Evolutionary conservation across 768 basidiomycete species (phyloP), one percentile per base, ranked within the genome.

Genomic region (Kwoniella newhampshirensis): DNA sequence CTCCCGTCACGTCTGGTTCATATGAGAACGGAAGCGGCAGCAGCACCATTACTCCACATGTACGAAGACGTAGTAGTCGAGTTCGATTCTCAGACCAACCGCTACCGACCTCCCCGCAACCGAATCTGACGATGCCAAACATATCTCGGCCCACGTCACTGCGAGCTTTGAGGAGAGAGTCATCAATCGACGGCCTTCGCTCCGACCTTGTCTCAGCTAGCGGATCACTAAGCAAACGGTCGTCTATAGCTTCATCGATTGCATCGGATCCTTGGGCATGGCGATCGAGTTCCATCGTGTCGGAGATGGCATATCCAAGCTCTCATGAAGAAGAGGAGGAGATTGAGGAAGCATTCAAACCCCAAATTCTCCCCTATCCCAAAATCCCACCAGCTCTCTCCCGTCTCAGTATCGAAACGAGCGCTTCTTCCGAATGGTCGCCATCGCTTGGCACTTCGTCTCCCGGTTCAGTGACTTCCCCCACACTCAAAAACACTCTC

Each of bases 31-130:
- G 32, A 6, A 32, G 32, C 40, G 21, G 40, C 17, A n/a, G 21
- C 7, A 23, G 40, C 40, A 18, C 40, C 8, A 42, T 42, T n/a
- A 23, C 40, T 23, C n/a, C 40, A 8, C 40, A 23, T 5, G 18
- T 51, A 4, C 23, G 56, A 21, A 30, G 56, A 39, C 41, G 56
- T 23, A 51, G 49, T 25, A 58, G 56, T 26, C 41, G 56, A 39
- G 56, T 58, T 5, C 48, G 56, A 25, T 58, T 58, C 28, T 58
- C 56, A 12, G 56, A 58, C 25, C 56, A 58, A 32, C 36, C 27
- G 11, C 5, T 28, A 20, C 37, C 42, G 25, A 27, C n/a, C 40
- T 35, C 13, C 11, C 28, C 23, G 5, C 36, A 28, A n/a, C 40
- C 36, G 6, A 37, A 41, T 32, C 46, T 37, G 11, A 20, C 30